Base-by-base conservation (phyloP, 768 basidiomycete species). In the Termitomyces sp. region DNA sequence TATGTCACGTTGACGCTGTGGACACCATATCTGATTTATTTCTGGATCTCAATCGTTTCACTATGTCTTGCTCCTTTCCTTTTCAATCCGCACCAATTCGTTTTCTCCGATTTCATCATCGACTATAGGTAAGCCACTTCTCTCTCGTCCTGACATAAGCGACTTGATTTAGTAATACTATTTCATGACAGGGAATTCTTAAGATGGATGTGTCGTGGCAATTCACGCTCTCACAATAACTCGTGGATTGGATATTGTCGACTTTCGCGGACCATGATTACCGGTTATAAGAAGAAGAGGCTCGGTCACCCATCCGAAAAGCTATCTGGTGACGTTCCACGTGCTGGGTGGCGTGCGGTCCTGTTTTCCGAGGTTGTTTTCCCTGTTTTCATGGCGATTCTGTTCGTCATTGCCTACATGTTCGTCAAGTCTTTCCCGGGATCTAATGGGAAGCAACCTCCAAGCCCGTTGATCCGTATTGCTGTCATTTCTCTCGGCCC, bases 51-150 rank as follows among this genome's bases (percentile, higher is more conserved):
- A 47, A 93, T 96, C 64, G 79, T 95, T 37, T 86, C 95, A 15
- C 83, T 99, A 9, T 98, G 95, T 69, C 77, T 98, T 65, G 89
- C 96, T 36, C 97, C 97, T 8, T 99, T 99, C 89, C 73, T 98
- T 69, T 99, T 98, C 85, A 99, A 98, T 72, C 97, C 97, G n/a
- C 97, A 99, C 74, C 97, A 98, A 75, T 99, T 99, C 78, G 92
- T 92, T 20, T 90, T 95, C 74, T 86, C 94, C 43, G 97, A 99
- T 74, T 99, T 96, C 75, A 85, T 98, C 73, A 92, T 98, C 71
- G 97, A 99, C 76, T 94, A 94, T 69, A 82, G 91, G 90, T 89
- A 69, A 69, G 75, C 11, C 49, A 53, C 20, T 2, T 17, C 37
- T 29, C 49, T 47, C 11, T 17, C 12, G 25, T 57, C n/a, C 25